phyloP scores from a whole-genome alignment of 768 basidiomycete species.

The Strobilomyces confusus region DNA sequence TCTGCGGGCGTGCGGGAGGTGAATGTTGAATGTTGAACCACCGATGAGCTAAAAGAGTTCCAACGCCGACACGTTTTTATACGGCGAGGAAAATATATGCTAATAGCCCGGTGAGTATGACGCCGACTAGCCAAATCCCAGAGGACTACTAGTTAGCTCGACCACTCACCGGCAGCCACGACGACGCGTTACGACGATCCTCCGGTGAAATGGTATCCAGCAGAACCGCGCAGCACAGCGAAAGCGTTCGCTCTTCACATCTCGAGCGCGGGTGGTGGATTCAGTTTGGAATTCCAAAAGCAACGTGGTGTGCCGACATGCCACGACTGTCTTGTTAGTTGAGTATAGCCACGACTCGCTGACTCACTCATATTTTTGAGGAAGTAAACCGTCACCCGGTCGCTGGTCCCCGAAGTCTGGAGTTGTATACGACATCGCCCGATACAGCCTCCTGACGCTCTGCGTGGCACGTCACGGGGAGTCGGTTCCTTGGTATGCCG shows the following conservation, averaged over 20 bases:
- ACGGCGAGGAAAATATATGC: constrained; percentile 3
- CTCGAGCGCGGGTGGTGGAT: neutral
- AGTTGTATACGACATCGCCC: too few relatives aligned
- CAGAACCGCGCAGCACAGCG: neutral
- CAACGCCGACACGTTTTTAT: constrained; percentile 11
- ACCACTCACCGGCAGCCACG: neutral
- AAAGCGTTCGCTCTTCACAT: neutral
- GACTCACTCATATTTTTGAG: too few relatives aligned
- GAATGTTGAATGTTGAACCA: neutral
- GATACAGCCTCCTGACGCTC: too few relatives aligned
- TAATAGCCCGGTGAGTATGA: constrained; percentile 5
- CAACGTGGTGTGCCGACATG: neutral
- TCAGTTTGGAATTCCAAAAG: constrained; percentile 6
- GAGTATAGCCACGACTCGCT: neutral
- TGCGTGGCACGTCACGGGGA: too few relatives aligned
- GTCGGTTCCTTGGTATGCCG: too few relatives aligned
- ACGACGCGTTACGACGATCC: too few relatives aligned
- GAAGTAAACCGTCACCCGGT: too few relatives aligned
- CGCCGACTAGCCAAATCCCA: constrained; percentile 8
- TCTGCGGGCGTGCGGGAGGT: neutral
- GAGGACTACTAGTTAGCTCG: neutral
- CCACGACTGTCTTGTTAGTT: neutral
- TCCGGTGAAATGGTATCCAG: neutral
- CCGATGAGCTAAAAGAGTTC: too few relatives aligned
- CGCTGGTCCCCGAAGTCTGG: too few relatives aligned